phyloP scores from a whole-genome alignment of 2,329 filamentous ascomycete genomes.

The Bipolaris cookei region DNA sequence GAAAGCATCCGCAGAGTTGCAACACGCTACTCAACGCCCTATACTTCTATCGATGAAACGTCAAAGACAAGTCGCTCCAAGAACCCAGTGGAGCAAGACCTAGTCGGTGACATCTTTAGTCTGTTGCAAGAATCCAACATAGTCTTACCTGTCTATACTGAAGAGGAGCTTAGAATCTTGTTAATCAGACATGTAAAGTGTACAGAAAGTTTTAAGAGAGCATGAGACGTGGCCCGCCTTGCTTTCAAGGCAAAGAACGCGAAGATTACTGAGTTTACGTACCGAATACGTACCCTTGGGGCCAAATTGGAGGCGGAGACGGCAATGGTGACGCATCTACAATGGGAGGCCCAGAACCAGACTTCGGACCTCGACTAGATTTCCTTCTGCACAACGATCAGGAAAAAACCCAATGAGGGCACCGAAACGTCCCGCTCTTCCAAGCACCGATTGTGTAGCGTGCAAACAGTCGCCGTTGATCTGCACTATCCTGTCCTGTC shows the following conservation, averaged over 20 bases:
- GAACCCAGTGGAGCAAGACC: constrained; percentile 23
- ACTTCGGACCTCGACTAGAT: constrained; percentile 2
- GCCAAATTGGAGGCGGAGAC: constrained; percentile 62
- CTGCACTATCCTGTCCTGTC: neutral
- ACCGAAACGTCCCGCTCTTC: no score
- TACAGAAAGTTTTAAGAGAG: constrained; percentile 66
- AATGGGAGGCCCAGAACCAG: constrained; percentile 28
- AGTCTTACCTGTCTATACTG: constrained; percentile 30
- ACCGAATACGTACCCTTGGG: constrained; percentile 66
- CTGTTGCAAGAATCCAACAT: constrained; percentile 57
- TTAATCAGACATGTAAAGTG: constrained; percentile 60
- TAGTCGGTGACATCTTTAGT: constrained; percentile 55
- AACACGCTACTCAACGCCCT: constrained; percentile 26
- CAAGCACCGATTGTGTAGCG: neutral
- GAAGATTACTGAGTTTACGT: constrained; percentile 68
- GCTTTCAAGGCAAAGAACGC: constrained; percentile 69
- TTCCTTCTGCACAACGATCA: neutral
- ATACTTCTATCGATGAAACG: constrained; percentile 35
- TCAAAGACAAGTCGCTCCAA: constrained; percentile 45
- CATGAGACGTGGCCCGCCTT: constrained; percentile 69
- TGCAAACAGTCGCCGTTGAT: neutral
- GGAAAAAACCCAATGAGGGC: neutral
- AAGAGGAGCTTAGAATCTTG: constrained; percentile 27
- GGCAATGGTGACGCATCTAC: constrained; percentile 44
- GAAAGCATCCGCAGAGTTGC: constrained; percentile 15